phyloP scores from a whole-genome alignment of 306 rosid genomes.

The Trichosanthes cucumerina region DNA sequence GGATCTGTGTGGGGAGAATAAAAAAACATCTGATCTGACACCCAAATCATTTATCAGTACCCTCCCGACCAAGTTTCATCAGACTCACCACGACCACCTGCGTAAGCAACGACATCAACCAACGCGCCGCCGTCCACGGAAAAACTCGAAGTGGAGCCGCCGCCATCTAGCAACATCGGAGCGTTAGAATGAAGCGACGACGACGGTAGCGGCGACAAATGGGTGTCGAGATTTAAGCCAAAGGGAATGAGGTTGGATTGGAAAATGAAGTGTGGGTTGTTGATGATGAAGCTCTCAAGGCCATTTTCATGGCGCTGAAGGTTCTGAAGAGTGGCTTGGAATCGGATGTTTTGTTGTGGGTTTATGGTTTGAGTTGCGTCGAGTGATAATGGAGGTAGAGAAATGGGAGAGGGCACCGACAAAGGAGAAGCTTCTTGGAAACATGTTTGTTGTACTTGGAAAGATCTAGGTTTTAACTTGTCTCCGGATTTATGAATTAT shows the following conservation, averaged over 20 bases:
- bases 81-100: background rate
- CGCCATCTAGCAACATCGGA: background rate
- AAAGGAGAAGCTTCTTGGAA: background rate
- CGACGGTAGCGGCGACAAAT: background rate
- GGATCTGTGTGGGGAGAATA: background rate
- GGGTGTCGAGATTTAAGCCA: background rate
- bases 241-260: background rate
- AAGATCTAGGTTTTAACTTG: background rate
- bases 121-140: background rate
- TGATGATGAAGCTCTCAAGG: background rate
- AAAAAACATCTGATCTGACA: background rate
- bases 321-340: background rate
- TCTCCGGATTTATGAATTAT: conserved; percentile 10
- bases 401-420: background rate
- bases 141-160: background rate
- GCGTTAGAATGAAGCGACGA: background rate
- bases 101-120: background rate
- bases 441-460: background rate
- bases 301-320: background rate
- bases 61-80: background rate
- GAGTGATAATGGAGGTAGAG: background rate
- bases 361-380: background rate
- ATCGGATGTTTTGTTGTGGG: background rate
- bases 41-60: background rate
- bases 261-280: background rate